Evolutionary conservation across 78 protist species (phyloP).

Genomic region (Dictyostelium firmibasis): DNA sequence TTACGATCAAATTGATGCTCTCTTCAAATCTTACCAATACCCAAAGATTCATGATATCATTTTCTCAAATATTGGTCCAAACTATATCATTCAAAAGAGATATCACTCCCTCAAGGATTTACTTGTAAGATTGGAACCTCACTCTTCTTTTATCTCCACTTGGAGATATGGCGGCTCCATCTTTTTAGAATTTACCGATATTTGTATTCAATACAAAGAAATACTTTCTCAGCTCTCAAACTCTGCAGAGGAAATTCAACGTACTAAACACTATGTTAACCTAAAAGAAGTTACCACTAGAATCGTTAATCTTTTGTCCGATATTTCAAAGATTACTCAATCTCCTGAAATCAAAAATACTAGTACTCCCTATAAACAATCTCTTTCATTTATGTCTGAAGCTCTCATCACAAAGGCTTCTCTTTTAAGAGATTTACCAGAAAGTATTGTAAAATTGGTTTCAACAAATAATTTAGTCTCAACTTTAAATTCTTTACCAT

Average conservation of each 20-base stretch:
- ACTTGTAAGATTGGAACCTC: slow-evolving; percentile 21
- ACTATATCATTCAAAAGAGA: slow-evolving; percentile 17
- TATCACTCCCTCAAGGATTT: slow-evolving; percentile 1
- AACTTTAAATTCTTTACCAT: background rate
- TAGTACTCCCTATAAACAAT: background rate
- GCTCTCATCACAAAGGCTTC: background rate
- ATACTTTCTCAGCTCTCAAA: background rate
- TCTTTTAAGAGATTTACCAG: background rate
- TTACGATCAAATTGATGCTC: background rate
- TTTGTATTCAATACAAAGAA: background rate
- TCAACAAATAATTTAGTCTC: slow-evolving; percentile 4
- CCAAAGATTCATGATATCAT: slow-evolving; percentile 34
- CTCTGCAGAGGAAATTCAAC: background rate
- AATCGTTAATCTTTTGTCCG: background rate
- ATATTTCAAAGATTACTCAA: background rate
- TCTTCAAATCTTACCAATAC: slow-evolving; percentile 54
- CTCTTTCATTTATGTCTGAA: slow-evolving; percentile 2
- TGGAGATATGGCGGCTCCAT: slow-evolving; percentile 56
- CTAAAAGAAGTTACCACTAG: background rate
- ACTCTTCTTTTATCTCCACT: background rate
- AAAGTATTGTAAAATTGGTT: background rate
- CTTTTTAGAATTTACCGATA: background rate
- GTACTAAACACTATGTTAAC: background rate
- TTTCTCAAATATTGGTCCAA: slow-evolving; percentile 48
- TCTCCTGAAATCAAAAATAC: background rate